Conservation (phyloP, 225 moss, liverwort and hornwort species). For the Rhytidiadelphus loreus region DNA sequence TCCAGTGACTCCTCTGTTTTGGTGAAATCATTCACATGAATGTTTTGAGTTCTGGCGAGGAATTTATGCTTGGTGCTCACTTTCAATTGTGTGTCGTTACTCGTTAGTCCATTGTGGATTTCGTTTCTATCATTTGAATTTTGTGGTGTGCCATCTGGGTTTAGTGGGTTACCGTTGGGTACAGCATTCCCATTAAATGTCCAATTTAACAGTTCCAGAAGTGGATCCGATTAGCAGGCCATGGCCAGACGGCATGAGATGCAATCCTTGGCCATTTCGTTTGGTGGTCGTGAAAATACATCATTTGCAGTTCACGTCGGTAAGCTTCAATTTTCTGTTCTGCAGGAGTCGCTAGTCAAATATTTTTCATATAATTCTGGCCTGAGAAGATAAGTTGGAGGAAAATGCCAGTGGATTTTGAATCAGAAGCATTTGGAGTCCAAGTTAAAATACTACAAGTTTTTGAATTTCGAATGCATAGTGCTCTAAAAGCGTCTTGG, state of each 20-base stretch:
- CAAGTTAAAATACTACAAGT: too few relatives aligned
- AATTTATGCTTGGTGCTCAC: neutral
- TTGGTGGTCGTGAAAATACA: neutral
- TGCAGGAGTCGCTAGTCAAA: too few relatives aligned
- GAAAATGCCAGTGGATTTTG: neutral
- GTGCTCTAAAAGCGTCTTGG: neutral
- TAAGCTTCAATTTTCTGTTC: neutral
- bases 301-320: neutral
- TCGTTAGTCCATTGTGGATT: neutral
- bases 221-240: neutral
- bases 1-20: neutral
- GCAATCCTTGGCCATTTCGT: neutral
- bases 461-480: neutral
- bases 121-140: neutral
- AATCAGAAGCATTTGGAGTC: neutral
- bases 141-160: neutral
- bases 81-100: neutral
- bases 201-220: neutral
- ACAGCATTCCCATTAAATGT: neutral
- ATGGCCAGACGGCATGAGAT: neutral
- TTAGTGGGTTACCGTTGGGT: neutral
- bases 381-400: neutral
- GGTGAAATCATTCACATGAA: neutral
- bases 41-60: neutral
- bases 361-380: neutral